Conservation (phyloP, 1,139 yeast species). For the Petasospora fabianii region DNA sequence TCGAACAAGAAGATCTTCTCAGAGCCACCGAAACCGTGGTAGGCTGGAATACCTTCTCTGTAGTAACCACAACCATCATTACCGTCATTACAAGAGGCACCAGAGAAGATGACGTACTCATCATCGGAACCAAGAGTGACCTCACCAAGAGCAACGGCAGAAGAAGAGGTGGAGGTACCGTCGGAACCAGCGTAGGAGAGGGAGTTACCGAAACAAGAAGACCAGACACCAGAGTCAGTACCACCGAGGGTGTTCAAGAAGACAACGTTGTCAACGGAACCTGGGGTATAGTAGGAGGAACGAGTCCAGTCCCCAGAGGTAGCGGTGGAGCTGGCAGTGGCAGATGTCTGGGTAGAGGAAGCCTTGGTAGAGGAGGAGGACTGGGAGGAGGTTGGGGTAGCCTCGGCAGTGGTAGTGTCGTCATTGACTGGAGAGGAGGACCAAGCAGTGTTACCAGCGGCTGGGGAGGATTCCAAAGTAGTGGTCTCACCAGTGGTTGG, state of each 20-base stretch:
- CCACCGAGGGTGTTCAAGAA: constrained; percentile 85
- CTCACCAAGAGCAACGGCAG: constrained; percentile 59
- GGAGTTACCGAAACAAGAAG: constrained; percentile 82
- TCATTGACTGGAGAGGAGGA: constrained; percentile 21
- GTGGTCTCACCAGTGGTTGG: constrained; percentile 22
- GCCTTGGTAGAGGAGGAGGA: constrained; percentile 24
- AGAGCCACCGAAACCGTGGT: constrained; percentile 81
- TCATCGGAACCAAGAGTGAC: constrained; percentile 65
- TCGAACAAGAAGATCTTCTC: constrained; percentile 85
- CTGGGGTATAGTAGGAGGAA: constrained; percentile 66
- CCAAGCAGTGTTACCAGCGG: constrained; percentile 14
- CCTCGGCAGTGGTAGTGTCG: constrained; percentile 29
- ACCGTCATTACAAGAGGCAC: constrained; percentile 54
- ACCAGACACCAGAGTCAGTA: constrained; percentile 79
- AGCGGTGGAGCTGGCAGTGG: constrained; percentile 34
- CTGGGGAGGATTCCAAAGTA: constrained; percentile 23
- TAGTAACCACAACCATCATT: constrained; percentile 74
- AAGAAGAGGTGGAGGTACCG: constrained; percentile 63
- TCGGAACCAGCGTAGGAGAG: constrained; percentile 74
- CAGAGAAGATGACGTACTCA: constrained; percentile 78
- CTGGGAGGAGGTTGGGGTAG: constrained; percentile 29
- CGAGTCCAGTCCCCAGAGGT: constrained; percentile 66
- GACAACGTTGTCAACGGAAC: constrained; percentile 63
- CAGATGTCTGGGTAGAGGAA: constrained; percentile 29
- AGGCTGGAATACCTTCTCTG: constrained; percentile 84